A percentile compares a stretch with the other conserved stretches of the same genome.
Evolutionary conservation across 2,329 filamentous ascomycete genomes (phyloP).

Genomic region (Aureobasidium sp.): DNA sequence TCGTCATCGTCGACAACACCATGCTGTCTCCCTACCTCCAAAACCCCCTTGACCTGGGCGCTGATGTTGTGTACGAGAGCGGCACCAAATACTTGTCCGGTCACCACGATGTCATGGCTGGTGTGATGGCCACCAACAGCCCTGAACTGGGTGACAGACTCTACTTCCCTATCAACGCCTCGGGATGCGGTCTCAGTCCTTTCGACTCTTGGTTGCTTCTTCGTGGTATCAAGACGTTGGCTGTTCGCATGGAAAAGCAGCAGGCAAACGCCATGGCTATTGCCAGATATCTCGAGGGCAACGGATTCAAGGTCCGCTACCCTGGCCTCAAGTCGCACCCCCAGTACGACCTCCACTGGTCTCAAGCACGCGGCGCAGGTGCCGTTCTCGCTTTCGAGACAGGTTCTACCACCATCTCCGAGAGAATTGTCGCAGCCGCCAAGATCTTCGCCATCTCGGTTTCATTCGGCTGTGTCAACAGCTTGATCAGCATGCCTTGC

Average conservation of each 20-base stretch:
- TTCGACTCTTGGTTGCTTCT: conserved; percentile 96
- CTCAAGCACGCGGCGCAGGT: conserved; percentile 86
- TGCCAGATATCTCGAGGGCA: conserved; percentile 80
- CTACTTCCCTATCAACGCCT: conserved; percentile 95
- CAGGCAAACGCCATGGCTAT: conserved; percentile 86
- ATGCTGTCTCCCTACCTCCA: conserved; percentile 95
- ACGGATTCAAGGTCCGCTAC: conserved; percentile 91
- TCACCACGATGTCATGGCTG: conserved; percentile 98
- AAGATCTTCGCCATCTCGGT: conserved; percentile 92
- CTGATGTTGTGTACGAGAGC: conserved; percentile 94
- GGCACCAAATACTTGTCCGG: conserved; percentile 97
- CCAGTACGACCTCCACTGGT: conserved; percentile 93
- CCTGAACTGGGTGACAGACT: conserved; percentile 72
- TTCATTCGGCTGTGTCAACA: conserved; percentile 97
- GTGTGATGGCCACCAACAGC: conserved; percentile 88
- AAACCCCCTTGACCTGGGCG: conserved; percentile 88
- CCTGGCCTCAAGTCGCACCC: conserved; percentile 90
- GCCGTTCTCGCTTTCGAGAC: conserved; percentile 96
- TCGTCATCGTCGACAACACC: conserved; percentile 95
- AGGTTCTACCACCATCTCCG: conserved; percentile 70
- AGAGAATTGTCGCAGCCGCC: conserved; percentile 89
- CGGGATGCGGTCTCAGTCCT: conserved; percentile 84
- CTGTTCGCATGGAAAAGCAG: conserved; percentile 98
- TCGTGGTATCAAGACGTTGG: conserved; percentile 90
- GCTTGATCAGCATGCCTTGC: conserved; percentile 97